Evolutionary conservation across 2,329 filamentous ascomycete genomes (phyloP).

Genomic region (Aspergillus felis): DNA sequence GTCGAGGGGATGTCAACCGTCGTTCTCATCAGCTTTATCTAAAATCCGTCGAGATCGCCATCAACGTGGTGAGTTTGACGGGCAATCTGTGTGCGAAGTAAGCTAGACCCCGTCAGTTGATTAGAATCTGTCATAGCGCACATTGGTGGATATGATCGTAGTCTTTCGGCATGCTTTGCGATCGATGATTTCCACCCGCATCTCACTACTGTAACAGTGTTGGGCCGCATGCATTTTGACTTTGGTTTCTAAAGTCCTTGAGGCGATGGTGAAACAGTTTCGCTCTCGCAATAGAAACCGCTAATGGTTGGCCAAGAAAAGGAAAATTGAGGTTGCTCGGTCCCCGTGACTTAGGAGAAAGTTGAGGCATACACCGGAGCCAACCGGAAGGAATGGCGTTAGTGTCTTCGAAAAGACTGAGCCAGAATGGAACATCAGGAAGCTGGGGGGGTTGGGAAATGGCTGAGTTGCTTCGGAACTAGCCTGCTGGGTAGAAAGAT

Average conservation of each 20-base stretch:
- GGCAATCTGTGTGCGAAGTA: background rate
- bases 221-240: background rate
- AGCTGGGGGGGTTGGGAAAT: background rate
- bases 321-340: slow-evolving; percentile 6
- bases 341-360: background rate
- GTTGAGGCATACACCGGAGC: background rate
- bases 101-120: background rate
- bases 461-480: background rate
- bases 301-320: slow-evolving; percentile 3
- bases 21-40: background rate
- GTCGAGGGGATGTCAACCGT: background rate
- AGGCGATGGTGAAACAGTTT: slow-evolving; percentile 21
- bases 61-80: background rate
- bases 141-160: background rate
- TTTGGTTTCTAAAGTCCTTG: slow-evolving; percentile 9
- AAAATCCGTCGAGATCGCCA: background rate
- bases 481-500: background rate
- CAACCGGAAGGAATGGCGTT: background rate
- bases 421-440: background rate
- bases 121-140: background rate
- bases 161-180: background rate
- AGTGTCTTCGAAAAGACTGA: background rate
- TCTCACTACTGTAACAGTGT: background rate
- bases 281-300: slow-evolving; percentile 3
- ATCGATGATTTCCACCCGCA: background rate